These are phyloP conservation scores for Lactifluus pinguis DNA, from an alignment of 768 basidiomycete genomes.

Conservation along the genomic window DNA sequence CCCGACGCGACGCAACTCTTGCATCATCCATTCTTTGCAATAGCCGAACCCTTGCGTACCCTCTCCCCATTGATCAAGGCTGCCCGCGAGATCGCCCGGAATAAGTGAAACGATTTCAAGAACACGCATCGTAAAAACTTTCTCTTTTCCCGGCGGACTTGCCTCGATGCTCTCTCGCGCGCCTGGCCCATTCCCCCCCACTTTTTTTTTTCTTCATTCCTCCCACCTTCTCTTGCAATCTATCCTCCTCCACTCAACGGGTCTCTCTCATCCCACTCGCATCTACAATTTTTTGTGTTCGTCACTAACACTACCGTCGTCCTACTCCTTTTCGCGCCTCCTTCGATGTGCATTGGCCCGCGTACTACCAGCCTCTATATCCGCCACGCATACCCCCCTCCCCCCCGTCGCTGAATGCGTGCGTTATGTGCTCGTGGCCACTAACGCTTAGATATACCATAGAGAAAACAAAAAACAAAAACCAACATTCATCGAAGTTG, in stretches of 20 bases:
- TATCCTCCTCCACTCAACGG: slow-evolving; percentile 2
- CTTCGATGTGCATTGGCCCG: slow-evolving; percentile 8
- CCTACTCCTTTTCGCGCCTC: background rate
- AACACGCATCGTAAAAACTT: background rate
- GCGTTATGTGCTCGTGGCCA: background rate
- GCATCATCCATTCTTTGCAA: slow-evolving; percentile 82
- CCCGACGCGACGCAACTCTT: slow-evolving; percentile 78
- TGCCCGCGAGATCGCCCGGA: slow-evolving; percentile 72
- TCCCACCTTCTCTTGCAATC: slow-evolving; percentile 1
- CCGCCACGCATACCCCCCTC: background rate
- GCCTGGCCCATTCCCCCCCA: background rate
- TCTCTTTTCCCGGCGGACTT: too few relatives aligned
- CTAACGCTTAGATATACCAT: slow-evolving; percentile 16
- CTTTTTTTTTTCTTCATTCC: background rate
- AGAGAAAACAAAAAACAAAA: slow-evolving; percentile 7
- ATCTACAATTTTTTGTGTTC: slow-evolving; percentile 2
- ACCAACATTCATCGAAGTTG: slow-evolving; percentile 1
- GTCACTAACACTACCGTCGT: slow-evolving; percentile 7
- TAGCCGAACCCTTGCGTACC: slow-evolving; percentile 79
- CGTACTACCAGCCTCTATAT: background rate
- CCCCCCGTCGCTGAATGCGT: background rate
- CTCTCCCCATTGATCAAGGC: slow-evolving; percentile 88
- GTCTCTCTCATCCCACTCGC: slow-evolving; percentile 6
- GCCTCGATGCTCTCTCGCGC: background rate
- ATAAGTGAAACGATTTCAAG: slow-evolving; percentile 12